A percentile compares a stretch with the other conserved stretches of the same genome.
Evolutionary conservation across 306 rosid species (phyloP).

Genomic region (Cucumis melo): DNA sequence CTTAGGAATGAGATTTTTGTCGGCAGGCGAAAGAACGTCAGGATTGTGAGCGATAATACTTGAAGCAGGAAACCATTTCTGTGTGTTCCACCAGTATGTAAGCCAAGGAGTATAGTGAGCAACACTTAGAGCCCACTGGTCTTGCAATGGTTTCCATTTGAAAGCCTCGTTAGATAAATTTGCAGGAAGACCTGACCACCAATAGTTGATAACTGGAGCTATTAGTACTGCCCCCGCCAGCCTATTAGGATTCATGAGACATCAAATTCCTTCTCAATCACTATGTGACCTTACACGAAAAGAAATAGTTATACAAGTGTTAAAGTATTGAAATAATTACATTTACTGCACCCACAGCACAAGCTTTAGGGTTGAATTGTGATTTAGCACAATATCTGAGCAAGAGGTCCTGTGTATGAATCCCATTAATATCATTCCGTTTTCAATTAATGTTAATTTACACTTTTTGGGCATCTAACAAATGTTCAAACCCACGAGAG

Average conservation of each 20-base stretch:
- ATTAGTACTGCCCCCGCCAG: conserved; percentile 60
- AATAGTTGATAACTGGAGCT: conserved; percentile 64
- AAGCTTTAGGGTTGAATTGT: too few species aligned
- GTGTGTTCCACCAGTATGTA: conserved; percentile 89
- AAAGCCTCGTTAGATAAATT: conserved; percentile 44
- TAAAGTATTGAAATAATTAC: not conserved
- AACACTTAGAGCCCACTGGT: conserved; percentile 66
- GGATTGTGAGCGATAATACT: conserved; percentile 12
- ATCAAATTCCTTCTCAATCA: not conserved
- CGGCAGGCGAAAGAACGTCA: conserved; percentile 22
- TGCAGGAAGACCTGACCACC: conserved; percentile 77
- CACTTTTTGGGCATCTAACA: too few species aligned
- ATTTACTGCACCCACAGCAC: too few species aligned
- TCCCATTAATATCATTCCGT: too few species aligned
- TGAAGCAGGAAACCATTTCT: conserved; percentile 53
- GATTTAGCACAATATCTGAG: too few species aligned
- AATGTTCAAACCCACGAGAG: not conserved
- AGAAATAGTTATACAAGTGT: not conserved
- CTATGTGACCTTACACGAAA: not conserved
- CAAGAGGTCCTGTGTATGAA: too few species aligned
- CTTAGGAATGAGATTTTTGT: conserved; percentile 19
- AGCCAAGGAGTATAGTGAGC: conserved; percentile 74
- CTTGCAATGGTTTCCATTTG: conserved; percentile 16
- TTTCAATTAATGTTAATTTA: too few species aligned
- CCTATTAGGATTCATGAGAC: conserved; percentile 25